Conservation (phyloP, 2,329 filamentous ascomycete species). For the Penicillium italicum region DNA sequence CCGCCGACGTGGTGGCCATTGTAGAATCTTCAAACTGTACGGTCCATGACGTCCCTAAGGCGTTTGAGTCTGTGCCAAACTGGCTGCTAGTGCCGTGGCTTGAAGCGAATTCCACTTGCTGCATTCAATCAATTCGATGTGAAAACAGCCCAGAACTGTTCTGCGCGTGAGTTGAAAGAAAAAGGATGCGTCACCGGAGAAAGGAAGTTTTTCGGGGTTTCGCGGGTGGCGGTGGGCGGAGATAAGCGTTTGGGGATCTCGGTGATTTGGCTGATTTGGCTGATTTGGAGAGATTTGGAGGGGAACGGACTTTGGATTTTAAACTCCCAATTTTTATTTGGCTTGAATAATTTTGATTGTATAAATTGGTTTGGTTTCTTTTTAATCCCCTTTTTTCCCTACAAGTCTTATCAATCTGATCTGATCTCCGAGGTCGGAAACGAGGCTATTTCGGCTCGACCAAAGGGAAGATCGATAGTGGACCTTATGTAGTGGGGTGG, state of each 20-base stretch:
- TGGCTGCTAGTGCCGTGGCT: slow-evolving; percentile 3
- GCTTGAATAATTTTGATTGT: slow-evolving; percentile 6
- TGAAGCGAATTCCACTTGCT: slow-evolving; percentile 13
- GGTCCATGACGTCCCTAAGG: slow-evolving; percentile 30
- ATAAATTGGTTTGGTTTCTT: neutral
- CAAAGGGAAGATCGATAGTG: neutral
- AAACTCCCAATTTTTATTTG: too few relatives aligned
- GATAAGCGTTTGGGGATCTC: slow-evolving; percentile 17
- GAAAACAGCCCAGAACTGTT: neutral
- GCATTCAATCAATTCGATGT: slow-evolving; percentile 14
- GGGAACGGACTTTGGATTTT: too few relatives aligned
- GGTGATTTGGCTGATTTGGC: neutral
- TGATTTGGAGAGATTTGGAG: neutral
- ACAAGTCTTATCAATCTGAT: slow-evolving; percentile 27
- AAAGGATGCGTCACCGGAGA: slow-evolving; percentile 16
- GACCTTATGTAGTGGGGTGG: neutral
- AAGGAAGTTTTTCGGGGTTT: slow-evolving; percentile 28
- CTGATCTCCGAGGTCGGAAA: slow-evolving; percentile 26
- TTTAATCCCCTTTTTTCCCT: neutral
- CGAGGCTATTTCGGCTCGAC: neutral
- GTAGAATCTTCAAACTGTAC: slow-evolving; percentile 31
- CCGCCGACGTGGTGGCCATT: slow-evolving; percentile 34
- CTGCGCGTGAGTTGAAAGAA: neutral
- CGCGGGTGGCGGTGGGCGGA: slow-evolving; percentile 25
- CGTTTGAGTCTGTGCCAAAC: slow-evolving; percentile 15